Evolutionary conservation across 371 early-diverging fungal species (phyloP).

Genomic region (Mucor sp.): DNA sequence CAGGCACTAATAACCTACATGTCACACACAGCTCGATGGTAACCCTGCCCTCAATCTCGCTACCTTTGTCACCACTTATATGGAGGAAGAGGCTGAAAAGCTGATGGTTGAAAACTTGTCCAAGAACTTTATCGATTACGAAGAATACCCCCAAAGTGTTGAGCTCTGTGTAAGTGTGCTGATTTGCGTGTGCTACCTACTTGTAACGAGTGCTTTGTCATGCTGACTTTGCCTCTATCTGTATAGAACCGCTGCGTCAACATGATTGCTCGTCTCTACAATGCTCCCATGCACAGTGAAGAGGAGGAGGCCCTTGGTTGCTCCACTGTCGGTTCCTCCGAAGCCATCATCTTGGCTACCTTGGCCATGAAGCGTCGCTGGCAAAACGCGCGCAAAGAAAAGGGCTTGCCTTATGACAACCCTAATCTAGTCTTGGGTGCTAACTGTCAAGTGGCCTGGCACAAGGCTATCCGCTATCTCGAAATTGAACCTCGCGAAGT

Average conservation of each 20-base stretch:
- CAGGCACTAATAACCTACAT: neutral
- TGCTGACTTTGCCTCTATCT: neutral
- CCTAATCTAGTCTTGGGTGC: constrained; percentile 75
- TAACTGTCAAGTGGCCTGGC: constrained; percentile 70
- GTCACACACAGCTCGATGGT: constrained; percentile 57
- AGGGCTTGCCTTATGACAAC: constrained; percentile 58
- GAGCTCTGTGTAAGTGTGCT: constrained; percentile 42
- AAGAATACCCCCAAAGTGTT: constrained; percentile 64
- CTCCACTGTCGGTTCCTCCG: constrained; percentile 71
- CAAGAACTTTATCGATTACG: constrained; percentile 76
- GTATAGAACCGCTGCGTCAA: constrained; percentile 71
- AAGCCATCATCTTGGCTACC: constrained; percentile 72
- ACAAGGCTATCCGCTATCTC: constrained; percentile 54
- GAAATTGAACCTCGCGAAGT: constrained; percentile 69
- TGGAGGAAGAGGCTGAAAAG: constrained; percentile 68
- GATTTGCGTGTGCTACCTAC: neutral
- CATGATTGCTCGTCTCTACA: constrained; percentile 68
- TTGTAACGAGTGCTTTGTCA: neutral
- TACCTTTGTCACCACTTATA: constrained; percentile 67
- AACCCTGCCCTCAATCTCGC: constrained; percentile 73
- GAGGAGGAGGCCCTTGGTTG: constrained; percentile 55
- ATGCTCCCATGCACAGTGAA: constrained; percentile 49
- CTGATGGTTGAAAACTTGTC: constrained; percentile 67
- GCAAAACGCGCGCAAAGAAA: constrained; percentile 54
- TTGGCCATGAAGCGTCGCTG: constrained; percentile 77